A percentile compares a stretch with the other conserved stretches of the same genome.
Evolutionary conservation across 1,139 yeast species (phyloP).

Genomic region (Pichia sp.): DNA sequence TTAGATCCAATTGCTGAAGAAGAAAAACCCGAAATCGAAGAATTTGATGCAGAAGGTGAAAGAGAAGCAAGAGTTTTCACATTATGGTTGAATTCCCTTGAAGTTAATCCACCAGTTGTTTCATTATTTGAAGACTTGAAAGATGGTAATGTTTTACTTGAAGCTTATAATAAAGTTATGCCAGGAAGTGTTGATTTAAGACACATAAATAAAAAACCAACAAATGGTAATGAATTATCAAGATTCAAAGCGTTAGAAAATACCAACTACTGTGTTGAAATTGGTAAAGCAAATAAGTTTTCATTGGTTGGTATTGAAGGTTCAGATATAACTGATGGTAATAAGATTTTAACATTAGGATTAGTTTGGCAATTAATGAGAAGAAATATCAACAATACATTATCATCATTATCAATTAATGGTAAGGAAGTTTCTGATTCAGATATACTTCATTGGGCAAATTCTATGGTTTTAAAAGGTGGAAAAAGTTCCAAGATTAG

Average conservation of each 20-base stretch:
- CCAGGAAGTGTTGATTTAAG: conserved; percentile 84
- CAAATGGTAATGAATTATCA: conserved; percentile 63
- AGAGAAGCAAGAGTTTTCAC: conserved; percentile 99
- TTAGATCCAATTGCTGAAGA: conserved; percentile 90
- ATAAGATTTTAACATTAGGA: conserved; percentile 83
- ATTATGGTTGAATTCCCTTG: conserved; percentile 91
- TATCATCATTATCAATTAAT: conserved; percentile 62
- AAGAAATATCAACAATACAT: conserved; percentile 81
- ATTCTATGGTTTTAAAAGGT: conserved; percentile 73
- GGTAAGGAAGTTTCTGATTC: conserved; percentile 73
- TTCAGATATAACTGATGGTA: conserved; percentile 93
- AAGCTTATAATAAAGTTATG: conserved; percentile 92
- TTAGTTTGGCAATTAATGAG: conserved; percentile 99
- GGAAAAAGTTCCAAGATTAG: conserved; percentile 68
- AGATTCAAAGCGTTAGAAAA: conserved; percentile 95
- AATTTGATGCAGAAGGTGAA: conserved; percentile 98
- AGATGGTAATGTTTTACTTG: conserved; percentile 83
- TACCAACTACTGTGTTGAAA: conserved; percentile 91
- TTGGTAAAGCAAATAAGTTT: conserved; percentile 87
- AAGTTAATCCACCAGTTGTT: conserved; percentile 91
- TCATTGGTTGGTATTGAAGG: conserved; percentile 98
- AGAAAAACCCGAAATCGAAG: conserved; percentile 85
- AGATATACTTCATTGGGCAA: conserved; percentile 93
- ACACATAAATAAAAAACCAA: conserved; percentile 77
- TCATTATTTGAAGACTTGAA: conserved; percentile 89